Base-by-base conservation (phyloP, 441 rosid genomes). In the Kokia cookei region DNA sequence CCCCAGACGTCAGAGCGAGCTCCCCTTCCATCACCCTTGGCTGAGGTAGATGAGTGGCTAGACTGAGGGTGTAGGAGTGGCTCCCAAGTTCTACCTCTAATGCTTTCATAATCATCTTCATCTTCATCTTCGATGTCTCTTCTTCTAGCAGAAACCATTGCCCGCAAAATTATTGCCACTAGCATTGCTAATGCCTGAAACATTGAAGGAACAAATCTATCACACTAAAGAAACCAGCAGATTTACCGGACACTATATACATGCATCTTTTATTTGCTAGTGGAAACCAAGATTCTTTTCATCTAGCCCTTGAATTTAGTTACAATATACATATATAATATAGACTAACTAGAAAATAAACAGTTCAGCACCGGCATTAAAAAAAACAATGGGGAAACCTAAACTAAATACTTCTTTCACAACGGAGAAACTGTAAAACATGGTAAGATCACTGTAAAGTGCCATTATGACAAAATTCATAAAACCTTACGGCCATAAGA, bases 151-250 rank as follows among this genome's bases (percentile, higher is more conserved):
- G 96, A 82, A 81, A 90, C 81, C 91, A 91, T 82, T 66, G 86
- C 93, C 83, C 97, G 84, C 72, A 95, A 84, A 78, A 89, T 68
- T 74, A 95, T 83, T 54, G 98, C 86, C 57, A 95, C 77, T 68
- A 95, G 81, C 73, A 95, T 67, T n/a, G 98, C 81, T 12, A 90
- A 82, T 29, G 86, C 90, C 99, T 95, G 86, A 24, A 77, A 63
- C 3, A 71, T 12, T 47, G 68, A 26, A 37, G 17, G 66, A 69
- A 59, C 37, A 73, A 62, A 13, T 65, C 15, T 22, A 65, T 72
- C 40, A 71, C 54, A 68, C 7, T 67, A 43, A 65, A 75, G 69
- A 72, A 58, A 60, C 6, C 54, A 51, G 68, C 50, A 55, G 71
- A 64, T 58, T 55, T 29, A 37, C 19, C 7, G 22, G 48, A 74